phyloP scores from a whole-genome alignment of 2,329 filamentous ascomycete species.

The Drechslerella stenobrocha region DNA sequence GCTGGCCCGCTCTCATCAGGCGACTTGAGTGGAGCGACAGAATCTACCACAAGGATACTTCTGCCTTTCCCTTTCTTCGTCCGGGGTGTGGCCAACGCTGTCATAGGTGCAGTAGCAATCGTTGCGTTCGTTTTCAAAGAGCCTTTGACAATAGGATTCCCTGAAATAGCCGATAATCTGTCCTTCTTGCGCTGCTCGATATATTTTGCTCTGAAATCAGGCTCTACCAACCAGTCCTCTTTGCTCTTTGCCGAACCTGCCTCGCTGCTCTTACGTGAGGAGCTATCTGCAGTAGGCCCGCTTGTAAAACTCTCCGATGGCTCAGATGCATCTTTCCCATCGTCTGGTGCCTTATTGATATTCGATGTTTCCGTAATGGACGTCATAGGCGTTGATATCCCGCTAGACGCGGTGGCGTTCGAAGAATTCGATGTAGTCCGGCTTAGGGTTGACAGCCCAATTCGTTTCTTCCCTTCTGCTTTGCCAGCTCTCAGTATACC shows the following conservation, averaged over 20 bases:
- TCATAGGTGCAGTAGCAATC: conserved; percentile 37
- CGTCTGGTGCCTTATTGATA: conserved; percentile 28
- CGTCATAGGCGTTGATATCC: conserved; percentile 38
- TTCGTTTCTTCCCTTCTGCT: conserved; percentile 22
- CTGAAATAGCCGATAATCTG: conserved; percentile 29
- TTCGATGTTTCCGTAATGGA: conserved; percentile 39
- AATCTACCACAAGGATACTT: conserved; percentile 51
- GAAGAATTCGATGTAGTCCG: conserved; percentile 41
- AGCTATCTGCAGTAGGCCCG: conserved; percentile 14
- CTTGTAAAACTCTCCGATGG: conserved; percentile 23
- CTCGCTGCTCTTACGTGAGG: conserved; percentile 23
- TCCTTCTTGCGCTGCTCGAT: conserved; percentile 50
- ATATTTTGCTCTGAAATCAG: conserved; percentile 52
- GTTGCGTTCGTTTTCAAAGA: conserved; percentile 38
- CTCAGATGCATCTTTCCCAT: conserved; percentile 33
- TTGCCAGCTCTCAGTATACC: conserved; percentile 32
- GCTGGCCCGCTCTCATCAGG: conserved; percentile 35
- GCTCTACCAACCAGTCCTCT: conserved; percentile 52
- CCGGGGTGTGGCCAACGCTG: conserved; percentile 42
- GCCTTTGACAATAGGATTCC: conserved; percentile 44
- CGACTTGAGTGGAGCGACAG: conserved; percentile 50
- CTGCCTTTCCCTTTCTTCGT: conserved; percentile 48
- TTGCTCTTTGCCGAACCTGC: conserved; percentile 42
- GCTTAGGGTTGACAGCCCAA: conserved; percentile 17
- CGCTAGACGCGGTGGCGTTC: conserved; percentile 35